Conservation (phyloP, 1,284 basidiomycete species). For the Moniliophthora roreri region DNA sequence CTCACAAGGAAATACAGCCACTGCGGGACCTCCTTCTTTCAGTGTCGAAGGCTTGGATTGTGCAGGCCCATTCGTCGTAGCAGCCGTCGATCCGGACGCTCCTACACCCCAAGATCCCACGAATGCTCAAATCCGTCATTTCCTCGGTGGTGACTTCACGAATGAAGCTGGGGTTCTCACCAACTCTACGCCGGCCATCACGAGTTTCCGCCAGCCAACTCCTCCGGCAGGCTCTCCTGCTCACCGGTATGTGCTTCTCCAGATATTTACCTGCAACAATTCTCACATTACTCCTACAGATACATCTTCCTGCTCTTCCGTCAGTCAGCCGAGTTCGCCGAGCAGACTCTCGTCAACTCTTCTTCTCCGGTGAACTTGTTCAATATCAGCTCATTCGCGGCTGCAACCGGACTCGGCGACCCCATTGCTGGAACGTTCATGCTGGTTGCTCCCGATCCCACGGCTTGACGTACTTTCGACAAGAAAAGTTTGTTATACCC, state of each 20-base stretch:
- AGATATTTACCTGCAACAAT: constrained; percentile 14
- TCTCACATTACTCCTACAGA: constrained; percentile 21
- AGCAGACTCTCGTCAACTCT: constrained; percentile 41
- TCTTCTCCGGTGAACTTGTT: constrained; percentile 37
- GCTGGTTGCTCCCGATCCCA: constrained; percentile 39
- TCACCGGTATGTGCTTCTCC: constrained; percentile 40
- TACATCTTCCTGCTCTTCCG: constrained; percentile 49
- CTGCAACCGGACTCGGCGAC: constrained; percentile 35
- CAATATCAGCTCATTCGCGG: constrained; percentile 47
- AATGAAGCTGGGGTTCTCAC: constrained; percentile 23
- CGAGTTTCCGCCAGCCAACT: constrained; percentile 44
- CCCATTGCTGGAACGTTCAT: constrained; percentile 54
- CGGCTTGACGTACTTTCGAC: constrained; percentile 3
- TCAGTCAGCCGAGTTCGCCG: constrained; percentile 42
- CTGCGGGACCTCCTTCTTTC: constrained; percentile 42
- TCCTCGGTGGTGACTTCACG: constrained; percentile 44
- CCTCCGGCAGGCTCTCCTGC: constrained; percentile 52
- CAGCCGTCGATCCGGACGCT: constrained; percentile 49
- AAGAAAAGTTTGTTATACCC: too few species aligned
- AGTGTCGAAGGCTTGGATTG: constrained; percentile 27
- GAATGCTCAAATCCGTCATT: constrained; percentile 48
- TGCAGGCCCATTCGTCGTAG: constrained; percentile 45
- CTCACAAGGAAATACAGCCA: constrained; percentile 30
- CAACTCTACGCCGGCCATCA: constrained; percentile 45
- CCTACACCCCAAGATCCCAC: constrained; percentile 48